Base-by-base conservation (phyloP, 768 basidiomycete species). In the Tephrocybe sp. region DNA sequence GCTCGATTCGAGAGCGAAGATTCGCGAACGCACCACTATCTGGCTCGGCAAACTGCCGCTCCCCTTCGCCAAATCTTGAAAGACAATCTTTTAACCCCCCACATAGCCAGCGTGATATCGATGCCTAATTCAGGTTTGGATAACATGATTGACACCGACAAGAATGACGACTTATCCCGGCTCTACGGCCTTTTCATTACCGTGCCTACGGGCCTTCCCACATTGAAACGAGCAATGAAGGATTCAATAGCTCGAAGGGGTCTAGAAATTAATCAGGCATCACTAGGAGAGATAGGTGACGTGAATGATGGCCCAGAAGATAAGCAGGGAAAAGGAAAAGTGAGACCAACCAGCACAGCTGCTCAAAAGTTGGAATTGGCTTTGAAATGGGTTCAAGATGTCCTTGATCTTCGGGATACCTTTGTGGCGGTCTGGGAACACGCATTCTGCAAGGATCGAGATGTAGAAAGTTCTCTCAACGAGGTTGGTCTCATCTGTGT, bases 311-410 rank as follows among this genome's bases (percentile, higher is more conserved):
- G 65, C 0, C 72, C 67, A 4, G 64, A 67, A 16, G 66, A 69
- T 22, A 59, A 58, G 67, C 46, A 90, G 78, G 70, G 55, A 10
- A 72, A 70, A 52, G 58, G 56, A 12, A 74, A 86, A 77, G 67
- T 72, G 63, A 52, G 78, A n/a, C 65, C 69, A 25, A 57, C 69
- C 34, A 60, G 70, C 50, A 67, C 69, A 5, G 71, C 57, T 7
- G 61, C 72, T 7, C 78, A 84, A 49, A 72, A 83, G 0, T 66
- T 84, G 18, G 64, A 70, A 11, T 59, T 80, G 23, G 97, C 95
- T 4, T 69, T 95, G 47, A 84, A 82, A 63, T 99, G 97, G 97
- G 95, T 98, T 0, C 86, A 95, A 64, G 84, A 87, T 57, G 87
- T 97, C 13, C 73, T 99, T 11, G 83, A 86, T 52, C 73, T 98